Conservation (phyloP, 2,329 filamentous ascomycete species). For the Leptographium procerum region DNA sequence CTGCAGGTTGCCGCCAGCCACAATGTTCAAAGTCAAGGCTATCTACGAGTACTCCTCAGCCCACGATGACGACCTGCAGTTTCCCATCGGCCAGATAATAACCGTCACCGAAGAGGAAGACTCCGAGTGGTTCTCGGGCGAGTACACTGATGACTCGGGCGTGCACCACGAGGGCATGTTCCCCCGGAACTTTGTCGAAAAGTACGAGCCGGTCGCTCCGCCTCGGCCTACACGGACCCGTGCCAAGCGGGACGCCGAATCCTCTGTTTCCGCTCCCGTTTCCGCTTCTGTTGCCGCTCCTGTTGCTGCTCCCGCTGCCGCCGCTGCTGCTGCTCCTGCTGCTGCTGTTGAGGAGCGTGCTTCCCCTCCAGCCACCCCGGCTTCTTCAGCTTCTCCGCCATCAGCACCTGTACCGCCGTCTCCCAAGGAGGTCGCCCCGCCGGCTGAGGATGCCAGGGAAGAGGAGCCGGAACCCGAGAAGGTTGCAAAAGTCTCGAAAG, state of each 20-base stretch:
- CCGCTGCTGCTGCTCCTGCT: conserved; percentile 3
- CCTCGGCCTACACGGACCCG: conserved; percentile 70
- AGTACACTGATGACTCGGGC: conserved; percentile 70
- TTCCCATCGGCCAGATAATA: conserved; percentile 76
- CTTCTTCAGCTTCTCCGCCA: background rate
- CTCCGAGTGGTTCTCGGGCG: conserved; percentile 84
- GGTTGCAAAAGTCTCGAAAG: conserved; percentile 15
- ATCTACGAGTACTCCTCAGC: conserved; percentile 87
- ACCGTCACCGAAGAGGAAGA: conserved; percentile 90
- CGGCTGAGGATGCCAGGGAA: conserved; percentile 12
- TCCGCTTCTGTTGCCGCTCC: conserved; percentile 12
- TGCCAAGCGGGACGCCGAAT: conserved; percentile 48
- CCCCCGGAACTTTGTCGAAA: conserved; percentile 94
- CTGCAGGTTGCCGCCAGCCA: conserved; percentile 9
- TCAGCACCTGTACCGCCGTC: conserved; percentile 1
- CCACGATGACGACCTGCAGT: conserved; percentile 91
- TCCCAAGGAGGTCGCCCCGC: conserved; percentile 19
- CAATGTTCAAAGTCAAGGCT: conserved; percentile 93
- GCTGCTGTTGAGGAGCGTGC: conserved; percentile 14
- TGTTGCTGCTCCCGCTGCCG: conserved; percentile 6
- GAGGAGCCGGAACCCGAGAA: conserved; percentile 15
- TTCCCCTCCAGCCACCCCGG: conserved; percentile 14
- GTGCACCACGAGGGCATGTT: conserved; percentile 76
- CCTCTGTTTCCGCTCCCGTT: conserved; percentile 13
- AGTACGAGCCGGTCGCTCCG: conserved; percentile 82